phyloP scores from a whole-genome alignment of 73 alveolate genomes.

The Paramecium sonneborni region DNA sequence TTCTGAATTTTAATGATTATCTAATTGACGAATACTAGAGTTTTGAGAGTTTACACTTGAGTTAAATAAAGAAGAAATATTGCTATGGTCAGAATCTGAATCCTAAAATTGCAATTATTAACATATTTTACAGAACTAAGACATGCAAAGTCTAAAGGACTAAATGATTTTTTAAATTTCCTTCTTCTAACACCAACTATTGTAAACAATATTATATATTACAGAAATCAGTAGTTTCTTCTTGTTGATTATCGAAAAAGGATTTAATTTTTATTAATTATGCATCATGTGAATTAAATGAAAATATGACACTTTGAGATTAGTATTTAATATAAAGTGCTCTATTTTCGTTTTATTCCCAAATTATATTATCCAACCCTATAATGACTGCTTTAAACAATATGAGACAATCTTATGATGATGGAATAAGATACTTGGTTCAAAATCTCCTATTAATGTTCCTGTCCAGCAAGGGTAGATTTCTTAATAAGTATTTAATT shows the following conservation, averaged over 20 bases:
- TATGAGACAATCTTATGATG: not conserved
- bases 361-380: not conserved
- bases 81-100: not conserved
- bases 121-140: not conserved
- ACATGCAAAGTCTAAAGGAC: not conserved
- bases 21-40: not conserved
- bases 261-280: not conserved
- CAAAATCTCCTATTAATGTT: not conserved
- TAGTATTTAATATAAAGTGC: not conserved
- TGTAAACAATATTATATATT: not conserved
- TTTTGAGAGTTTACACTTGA: not conserved
- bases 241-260: not conserved
- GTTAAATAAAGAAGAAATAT: not conserved
- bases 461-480: not conserved
- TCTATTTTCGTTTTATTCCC: constrained; percentile 11
- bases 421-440: not conserved
- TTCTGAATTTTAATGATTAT: not conserved
- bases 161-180: not conserved
- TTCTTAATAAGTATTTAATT: not conserved
- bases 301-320: not conserved
- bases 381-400: not conserved
- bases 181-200: not conserved
- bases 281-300: not conserved
- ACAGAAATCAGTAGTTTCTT: not conserved
- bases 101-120: not conserved